phyloP scores from a whole-genome alignment of 208 protist species.

The Trypanosoma melophagium region DNA sequence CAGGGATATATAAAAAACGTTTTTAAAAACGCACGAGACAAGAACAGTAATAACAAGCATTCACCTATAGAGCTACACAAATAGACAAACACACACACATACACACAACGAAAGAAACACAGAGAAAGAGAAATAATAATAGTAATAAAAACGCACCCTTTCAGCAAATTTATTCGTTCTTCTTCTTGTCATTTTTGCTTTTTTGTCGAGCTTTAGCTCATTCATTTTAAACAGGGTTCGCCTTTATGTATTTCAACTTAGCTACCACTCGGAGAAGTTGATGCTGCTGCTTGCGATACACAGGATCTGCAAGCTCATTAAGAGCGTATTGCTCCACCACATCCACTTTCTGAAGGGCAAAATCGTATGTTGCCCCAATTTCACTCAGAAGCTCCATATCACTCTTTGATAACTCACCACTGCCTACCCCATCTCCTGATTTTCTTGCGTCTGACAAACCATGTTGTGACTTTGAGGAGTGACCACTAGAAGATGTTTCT shows the following conservation, averaged over 20 bases:
- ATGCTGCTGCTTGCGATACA: conserved; percentile 19
- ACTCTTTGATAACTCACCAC: conserved; percentile 16
- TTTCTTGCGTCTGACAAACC: not conserved
- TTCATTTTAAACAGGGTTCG: not conserved
- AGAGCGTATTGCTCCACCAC: conserved; percentile 29
- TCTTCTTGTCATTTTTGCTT: not conserved
- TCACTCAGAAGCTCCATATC: conserved; percentile 22
- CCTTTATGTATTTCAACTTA: conserved; percentile 21
- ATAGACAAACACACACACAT: too few species aligned
- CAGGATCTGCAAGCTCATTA: conserved; percentile 21
- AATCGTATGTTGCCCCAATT: conserved; percentile 26
- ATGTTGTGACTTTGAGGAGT: conserved; percentile 7
- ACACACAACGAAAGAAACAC: too few species aligned
- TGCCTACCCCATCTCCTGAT: not conserved
- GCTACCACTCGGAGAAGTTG: conserved; percentile 19
- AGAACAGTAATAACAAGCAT: not conserved
- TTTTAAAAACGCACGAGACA: not conserved
- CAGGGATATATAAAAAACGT: not conserved
- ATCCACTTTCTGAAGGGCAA: conserved; percentile 26
- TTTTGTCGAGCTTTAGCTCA: not conserved
- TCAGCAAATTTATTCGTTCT: not conserved
- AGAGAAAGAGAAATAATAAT: not conserved
- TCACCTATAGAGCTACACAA: too few species aligned
- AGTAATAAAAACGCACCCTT: not conserved
- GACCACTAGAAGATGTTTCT: not conserved